Conservation (phyloP, 352 stramenopile species). For the Pythium oligandrum region DNA sequence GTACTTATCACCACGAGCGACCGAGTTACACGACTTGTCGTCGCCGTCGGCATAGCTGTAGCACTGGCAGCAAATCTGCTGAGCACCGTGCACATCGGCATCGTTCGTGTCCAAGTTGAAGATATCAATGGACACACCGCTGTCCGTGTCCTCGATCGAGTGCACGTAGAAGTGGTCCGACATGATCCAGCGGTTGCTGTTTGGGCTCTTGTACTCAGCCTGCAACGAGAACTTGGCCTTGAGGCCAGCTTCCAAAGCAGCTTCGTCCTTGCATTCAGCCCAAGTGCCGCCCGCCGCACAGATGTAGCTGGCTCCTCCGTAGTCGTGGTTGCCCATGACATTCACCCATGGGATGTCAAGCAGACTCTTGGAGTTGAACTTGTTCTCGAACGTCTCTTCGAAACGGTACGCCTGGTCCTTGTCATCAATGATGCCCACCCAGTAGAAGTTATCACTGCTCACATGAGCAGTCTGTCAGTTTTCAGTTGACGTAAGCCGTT, state of each 20-base stretch:
- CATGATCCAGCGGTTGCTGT: slow-evolving; percentile 79
- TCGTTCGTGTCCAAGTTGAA: slow-evolving; percentile 85
- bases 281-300: slow-evolving; percentile 41
- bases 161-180: slow-evolving; percentile 81
- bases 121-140: slow-evolving; percentile 73
- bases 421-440: slow-evolving; percentile 51
- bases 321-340: slow-evolving; percentile 85
- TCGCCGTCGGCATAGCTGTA: slow-evolving; percentile 65
- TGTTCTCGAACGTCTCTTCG: slow-evolving; percentile 74
- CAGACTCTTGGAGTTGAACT: slow-evolving; percentile 47
- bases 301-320: slow-evolving; percentile 74
- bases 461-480: not conserved
- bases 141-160: slow-evolving; percentile 45
- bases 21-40: slow-evolving; percentile 44
- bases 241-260: slow-evolving; percentile 36
- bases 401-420: slow-evolving; percentile 67
- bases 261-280: slow-evolving; percentile 37
- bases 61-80: slow-evolving; percentile 80
- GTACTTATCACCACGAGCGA: slow-evolving; percentile 38
- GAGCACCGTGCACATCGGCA: slow-evolving; percentile 46
- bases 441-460: slow-evolving; percentile 74
- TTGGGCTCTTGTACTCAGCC: slow-evolving; percentile 71
- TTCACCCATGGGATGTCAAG: slow-evolving; percentile 77
- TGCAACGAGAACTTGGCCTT: slow-evolving; percentile 75
- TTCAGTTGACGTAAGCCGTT: not conserved